Base-by-base conservation (phyloP, 345 rosid species). In the Zanthoxylum bungeanum region DNA sequence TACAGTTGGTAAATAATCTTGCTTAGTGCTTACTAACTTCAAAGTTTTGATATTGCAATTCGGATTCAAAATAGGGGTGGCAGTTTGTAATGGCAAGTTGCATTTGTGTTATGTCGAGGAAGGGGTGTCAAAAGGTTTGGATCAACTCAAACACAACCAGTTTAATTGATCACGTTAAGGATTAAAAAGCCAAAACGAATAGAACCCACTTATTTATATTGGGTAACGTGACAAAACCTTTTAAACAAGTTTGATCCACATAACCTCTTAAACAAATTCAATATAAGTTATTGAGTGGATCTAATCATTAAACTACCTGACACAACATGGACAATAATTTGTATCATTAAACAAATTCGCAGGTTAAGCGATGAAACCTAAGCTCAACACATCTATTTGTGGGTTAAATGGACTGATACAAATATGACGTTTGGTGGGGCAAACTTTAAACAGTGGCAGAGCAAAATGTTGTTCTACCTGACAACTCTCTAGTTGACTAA, bases 1-100 rank as follows among this genome's bases (percentile, higher is more conserved):
- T 93, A 85, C 49, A 24, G 19, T 31, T 34, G 72, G 46, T 64
- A 53, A 25, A 42, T n/a, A 36, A 11, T 22, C 9, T 74, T 52
- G 19, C 46, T n/a, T n/a, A n/a, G n/a, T n/a, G n/a, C n/a, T 71
- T 74, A 21, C 55, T 33, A 31, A 22, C 65, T 70, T 31, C 58
- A 47, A 60, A 47, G 66, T 72, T 64, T 70, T 65, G 50, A 56
- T 58, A 36, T 39, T 34, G 60, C 51, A 36, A 14, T 21, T n/a
- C 4, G 24, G 11, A 19, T 49, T 66, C 19, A n/a, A n/a, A 31
- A 33, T 49, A 30, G 21, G 28, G 42, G 39, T 30, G 39, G 22
- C 40, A 58, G 17, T 58, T 58, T 17, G 21, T 6, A 2, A 30
- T 31, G 62, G 24, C 33, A n/a, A 17, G 39, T 27, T 58, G 39